Percentiles rank a stretch among this genome's conserved stretches.
Conservation (phyloP, 2,329 filamentous ascomycete species). For the Escovopsis sp. region DNA sequence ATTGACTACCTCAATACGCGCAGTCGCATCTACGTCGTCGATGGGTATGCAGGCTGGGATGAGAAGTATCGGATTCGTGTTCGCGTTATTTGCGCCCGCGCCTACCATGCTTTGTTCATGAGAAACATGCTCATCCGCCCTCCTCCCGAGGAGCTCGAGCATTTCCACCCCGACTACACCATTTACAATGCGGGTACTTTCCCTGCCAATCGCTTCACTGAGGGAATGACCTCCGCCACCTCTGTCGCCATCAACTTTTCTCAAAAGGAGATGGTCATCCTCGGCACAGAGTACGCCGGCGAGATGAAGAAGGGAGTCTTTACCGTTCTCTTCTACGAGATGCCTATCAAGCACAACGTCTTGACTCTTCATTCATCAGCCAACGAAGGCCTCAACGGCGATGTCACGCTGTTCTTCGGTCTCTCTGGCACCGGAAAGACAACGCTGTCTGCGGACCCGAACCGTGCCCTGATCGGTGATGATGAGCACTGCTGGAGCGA, state of each 20-base stretch:
- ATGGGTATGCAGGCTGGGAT: slow-evolving; percentile 96
- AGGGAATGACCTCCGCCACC: slow-evolving; percentile 96
- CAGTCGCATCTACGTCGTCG: slow-evolving; percentile 96
- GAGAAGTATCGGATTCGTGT: slow-evolving; percentile 96
- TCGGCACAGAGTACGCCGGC: slow-evolving; percentile 95
- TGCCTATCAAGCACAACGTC: slow-evolving; percentile 99
- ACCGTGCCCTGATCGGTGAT: slow-evolving; percentile 91
- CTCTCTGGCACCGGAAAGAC: slow-evolving; percentile 98
- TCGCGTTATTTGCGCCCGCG: slow-evolving; percentile 93
- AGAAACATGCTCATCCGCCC: slow-evolving; percentile 99
- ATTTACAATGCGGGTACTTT: slow-evolving; percentile 99
- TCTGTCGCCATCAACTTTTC: slow-evolving; percentile 98
- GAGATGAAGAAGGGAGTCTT: slow-evolving; percentile 83
- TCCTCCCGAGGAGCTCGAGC: slow-evolving; percentile 75
- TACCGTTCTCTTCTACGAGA: slow-evolving; percentile 99
- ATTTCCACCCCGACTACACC: slow-evolving; percentile 98
- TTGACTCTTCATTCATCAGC: slow-evolving; percentile 96
- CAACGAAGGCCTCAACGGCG: slow-evolving; percentile 87
- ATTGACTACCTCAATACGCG: slow-evolving; percentile 98
- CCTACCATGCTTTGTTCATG: slow-evolving; percentile 99
- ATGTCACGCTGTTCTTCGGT: slow-evolving; percentile 98
- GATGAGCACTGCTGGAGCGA: slow-evolving; percentile 99
- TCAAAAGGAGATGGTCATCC: slow-evolving; percentile 99
- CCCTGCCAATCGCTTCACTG: slow-evolving; percentile 95
- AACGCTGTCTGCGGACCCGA: slow-evolving; percentile 89